A percentile compares a stretch with the other conserved stretches of the same genome.
Evolutionary conservation across 306 rosid genomes (phyloP).

Genomic region (Sesbania bispinosa): DNA sequence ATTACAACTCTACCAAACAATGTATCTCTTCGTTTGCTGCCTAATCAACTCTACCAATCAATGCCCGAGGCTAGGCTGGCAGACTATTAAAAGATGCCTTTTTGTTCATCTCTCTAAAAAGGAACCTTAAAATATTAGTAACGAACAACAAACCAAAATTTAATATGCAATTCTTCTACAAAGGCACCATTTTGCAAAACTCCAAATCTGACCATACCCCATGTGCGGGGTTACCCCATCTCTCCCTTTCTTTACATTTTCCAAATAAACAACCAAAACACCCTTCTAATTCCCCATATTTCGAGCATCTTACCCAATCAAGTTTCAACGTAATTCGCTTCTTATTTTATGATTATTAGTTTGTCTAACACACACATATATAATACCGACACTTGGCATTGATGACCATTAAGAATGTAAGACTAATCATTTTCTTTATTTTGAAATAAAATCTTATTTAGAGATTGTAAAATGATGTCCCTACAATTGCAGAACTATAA

Average conservation of each 20-base stretch:
- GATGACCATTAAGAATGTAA: background rate
- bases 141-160: slow-evolving; percentile 16
- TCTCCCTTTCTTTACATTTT: slow-evolving; percentile 21
- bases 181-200: slow-evolving; percentile 36
- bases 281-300: slow-evolving; percentile 43
- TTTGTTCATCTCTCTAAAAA: slow-evolving; percentile 9
- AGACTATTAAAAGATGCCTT: slow-evolving; percentile 2
- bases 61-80: slow-evolving; percentile 36
- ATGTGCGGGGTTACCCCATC: slow-evolving; percentile 73
- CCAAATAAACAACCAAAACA: slow-evolving; percentile 44
- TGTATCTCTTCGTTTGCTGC: slow-evolving; percentile 16
- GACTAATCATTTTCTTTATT: slow-evolving; percentile 25
- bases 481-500: background rate
- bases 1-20: background rate
- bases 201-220: slow-evolving; percentile 69
- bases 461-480: background rate
- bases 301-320: slow-evolving; percentile 38
- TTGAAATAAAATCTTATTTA: background rate
- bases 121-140: slow-evolving; percentile 16
- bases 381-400: slow-evolving; percentile 3
- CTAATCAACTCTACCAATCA: slow-evolving; percentile 30
- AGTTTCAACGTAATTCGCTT: slow-evolving; percentile 15
- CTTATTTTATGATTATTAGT: slow-evolving; percentile 19
- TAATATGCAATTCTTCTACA: slow-evolving; percentile 19
- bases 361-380: background rate